phyloP scores from a whole-genome alignment of 163 green algal species.

The Chlorella variabilis region DNA sequence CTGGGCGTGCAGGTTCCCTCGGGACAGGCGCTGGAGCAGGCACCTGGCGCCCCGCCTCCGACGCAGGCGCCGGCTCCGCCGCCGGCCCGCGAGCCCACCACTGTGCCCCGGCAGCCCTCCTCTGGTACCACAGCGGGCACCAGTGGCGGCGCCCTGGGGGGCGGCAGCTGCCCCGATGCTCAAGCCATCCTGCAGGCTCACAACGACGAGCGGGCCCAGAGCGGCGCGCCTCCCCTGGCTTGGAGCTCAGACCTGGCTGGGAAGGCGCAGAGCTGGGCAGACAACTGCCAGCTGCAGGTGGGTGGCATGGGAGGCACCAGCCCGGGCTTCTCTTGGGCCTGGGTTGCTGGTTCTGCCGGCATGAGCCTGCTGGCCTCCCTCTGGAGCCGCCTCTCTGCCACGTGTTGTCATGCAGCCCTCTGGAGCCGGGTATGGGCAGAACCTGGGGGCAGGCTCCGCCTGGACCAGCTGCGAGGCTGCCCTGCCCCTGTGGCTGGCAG shows the following conservation, averaged over 20 bases:
- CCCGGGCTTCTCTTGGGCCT: background rate
- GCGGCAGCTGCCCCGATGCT: conserved; percentile 16
- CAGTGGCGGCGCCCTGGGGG: no score
- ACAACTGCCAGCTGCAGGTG: conserved; percentile 8
- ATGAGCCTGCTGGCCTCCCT: background rate
- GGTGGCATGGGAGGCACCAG: background rate
- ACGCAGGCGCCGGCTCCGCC: no score
- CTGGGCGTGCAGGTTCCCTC: no score
- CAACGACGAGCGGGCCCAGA: background rate
- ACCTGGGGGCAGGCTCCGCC: background rate
- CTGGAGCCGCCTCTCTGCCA: no score
- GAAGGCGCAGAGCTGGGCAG: background rate
- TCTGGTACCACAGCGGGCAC: no score
- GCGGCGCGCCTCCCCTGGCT: background rate
- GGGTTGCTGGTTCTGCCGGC: no score
- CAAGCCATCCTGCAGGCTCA: background rate
- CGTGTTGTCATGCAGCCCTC: conserved; percentile 17
- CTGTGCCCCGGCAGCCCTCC: no score
- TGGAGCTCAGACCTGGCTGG: conserved; percentile 24
- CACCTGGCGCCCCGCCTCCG: no score
- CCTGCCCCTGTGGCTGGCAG: conserved; percentile 10
- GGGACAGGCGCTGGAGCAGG: no score
- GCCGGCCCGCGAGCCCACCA: no score
- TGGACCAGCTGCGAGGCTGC: background rate
- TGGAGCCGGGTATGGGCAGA: conserved; percentile 5